Evolutionary conservation across 2,329 filamentous ascomycete genomes (phyloP), one percentile per base, ranked within the genome.

Genomic region (Ramularia collo-cygni): DNA sequence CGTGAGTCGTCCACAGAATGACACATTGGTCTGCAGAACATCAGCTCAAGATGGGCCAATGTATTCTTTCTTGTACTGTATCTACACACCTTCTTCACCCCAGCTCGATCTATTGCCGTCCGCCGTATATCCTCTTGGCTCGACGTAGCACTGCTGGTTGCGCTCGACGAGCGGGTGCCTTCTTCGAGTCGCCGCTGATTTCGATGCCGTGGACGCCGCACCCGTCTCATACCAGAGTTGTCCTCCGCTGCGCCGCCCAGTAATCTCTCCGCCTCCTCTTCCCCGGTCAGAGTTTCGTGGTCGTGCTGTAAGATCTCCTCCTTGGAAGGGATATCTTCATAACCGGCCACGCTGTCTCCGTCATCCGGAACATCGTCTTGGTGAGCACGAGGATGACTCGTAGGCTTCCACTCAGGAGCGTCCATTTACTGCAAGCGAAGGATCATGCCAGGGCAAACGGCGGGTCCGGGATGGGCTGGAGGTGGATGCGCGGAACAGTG

Each of bases 151-250:
- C 48, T 47, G 37, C 45, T 49, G 27, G 50, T 50, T 12, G 37
- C 43, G 39, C 52, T 52, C 18, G 42, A 48, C 9, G 24, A 47
- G 37, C 32, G 35, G 28, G 80, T 66, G 48, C 80, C 86, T 58
- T 88, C 83, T 63, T 95, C 89, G 83, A 90, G 86, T 64, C 68
- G 46, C 72, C 71, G 64, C 44, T 58, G 50, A 43, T 56, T 48
- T 30, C 47, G 43, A 45, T 50, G 55, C 45, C 57, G 38, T 42
- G 32, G 24, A 30, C 51, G 48, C 54, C 50, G 44, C 46, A 38
- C 42, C 17, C 38, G 42, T 30, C 38, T 50, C 30, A 44, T 19
- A 39, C 40, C 29, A n/a, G 15, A 29, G 31, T 24, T 15, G 4
- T 29, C 16, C 29, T 42, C 33, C 10, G 6, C 21, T 24, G 21